Conservation (phyloP, 2,329 filamentous ascomycete genomes). For the Alternaria dauci region DNA sequence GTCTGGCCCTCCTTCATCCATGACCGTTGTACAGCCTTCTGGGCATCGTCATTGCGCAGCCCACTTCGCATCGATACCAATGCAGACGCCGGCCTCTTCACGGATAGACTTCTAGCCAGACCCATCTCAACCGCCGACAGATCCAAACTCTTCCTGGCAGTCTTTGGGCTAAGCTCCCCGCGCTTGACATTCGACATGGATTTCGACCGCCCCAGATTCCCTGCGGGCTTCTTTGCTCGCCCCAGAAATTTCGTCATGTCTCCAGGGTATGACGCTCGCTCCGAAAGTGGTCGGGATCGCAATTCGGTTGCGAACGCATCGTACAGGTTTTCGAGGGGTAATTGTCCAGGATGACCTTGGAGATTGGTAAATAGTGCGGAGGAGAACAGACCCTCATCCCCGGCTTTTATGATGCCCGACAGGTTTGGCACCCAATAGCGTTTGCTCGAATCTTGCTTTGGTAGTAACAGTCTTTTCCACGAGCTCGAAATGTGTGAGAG, state of each 20-base stretch:
- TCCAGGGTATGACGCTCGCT: slow-evolving; percentile 34
- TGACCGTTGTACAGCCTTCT: slow-evolving; percentile 14
- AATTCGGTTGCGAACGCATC: slow-evolving; percentile 39
- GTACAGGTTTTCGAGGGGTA: slow-evolving; percentile 37
- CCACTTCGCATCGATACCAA: slow-evolving; percentile 25
- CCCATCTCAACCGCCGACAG: slow-evolving; percentile 25
- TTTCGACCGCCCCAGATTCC: slow-evolving; percentile 26
- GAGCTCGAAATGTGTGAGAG: slow-evolving; percentile 26
- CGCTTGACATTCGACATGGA: slow-evolving; percentile 25
- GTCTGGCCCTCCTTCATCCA: slow-evolving; percentile 41
- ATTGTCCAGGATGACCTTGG: slow-evolving; percentile 33
- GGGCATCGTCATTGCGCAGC: slow-evolving; percentile 10
- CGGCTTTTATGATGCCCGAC: slow-evolving; percentile 45
- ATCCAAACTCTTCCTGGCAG: slow-evolving; percentile 31
- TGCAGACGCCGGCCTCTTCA: slow-evolving; percentile 23
- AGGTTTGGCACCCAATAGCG: slow-evolving; percentile 37
- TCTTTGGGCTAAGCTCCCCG: slow-evolving; percentile 18
- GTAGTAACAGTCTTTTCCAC: slow-evolving; percentile 30
- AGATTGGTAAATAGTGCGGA: slow-evolving; percentile 37
- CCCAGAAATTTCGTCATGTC: slow-evolving; percentile 37
- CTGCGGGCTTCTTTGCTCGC: slow-evolving; percentile 21
- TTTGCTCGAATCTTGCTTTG: slow-evolving; percentile 26
- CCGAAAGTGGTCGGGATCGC: slow-evolving; percentile 26
- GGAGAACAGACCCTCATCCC: slow-evolving; percentile 41
- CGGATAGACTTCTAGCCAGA: slow-evolving; percentile 24